Evolutionary conservation across 2,329 filamentous ascomycete species (phyloP).

Genomic region (Aspergillus quadricinctus): DNA sequence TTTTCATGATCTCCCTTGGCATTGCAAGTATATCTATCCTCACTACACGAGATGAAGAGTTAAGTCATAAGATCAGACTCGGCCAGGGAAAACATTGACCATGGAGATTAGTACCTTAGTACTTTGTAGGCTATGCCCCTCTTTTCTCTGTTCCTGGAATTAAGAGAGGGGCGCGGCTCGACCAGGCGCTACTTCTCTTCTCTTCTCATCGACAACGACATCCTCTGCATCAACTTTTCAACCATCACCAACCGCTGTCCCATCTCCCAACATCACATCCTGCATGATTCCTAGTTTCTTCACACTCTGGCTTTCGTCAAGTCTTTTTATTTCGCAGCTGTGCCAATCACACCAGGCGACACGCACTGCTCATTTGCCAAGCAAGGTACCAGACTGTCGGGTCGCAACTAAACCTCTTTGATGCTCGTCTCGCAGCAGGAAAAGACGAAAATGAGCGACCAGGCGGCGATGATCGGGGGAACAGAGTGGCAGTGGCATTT

Average conservation of each 20-base stretch:
- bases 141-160: not conserved
- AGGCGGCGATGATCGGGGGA: conserved; percentile 13
- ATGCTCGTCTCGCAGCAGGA: conserved; percentile 10
- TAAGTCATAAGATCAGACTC: not conserved
- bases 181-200: not conserved
- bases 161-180: not conserved
- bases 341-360: conserved; percentile 24
- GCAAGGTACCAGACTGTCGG: conserved; percentile 31
- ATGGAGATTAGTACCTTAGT: not conserved
- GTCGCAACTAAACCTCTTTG: conserved; percentile 25
- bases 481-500: conserved; percentile 2
- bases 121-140: not conserved
- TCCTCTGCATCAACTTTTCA: not conserved
- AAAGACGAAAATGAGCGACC: conserved; percentile 11
- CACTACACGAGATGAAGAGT: not conserved
- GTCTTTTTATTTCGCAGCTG: conserved; percentile 18
- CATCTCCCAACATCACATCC: not conserved
- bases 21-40: not conserved
- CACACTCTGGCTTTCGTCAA: conserved; percentile 4
- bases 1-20: not conserved
- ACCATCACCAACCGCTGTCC: not conserved
- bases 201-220: not conserved
- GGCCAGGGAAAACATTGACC: not conserved
- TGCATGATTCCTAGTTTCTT: not conserved
- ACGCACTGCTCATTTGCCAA: conserved; percentile 33